A percentile compares a stretch with the other conserved stretches of the same genome.
phyloP scores from a whole-genome alignment of 176 grass and related monocot species.

The Guadua angustifolia region DNA sequence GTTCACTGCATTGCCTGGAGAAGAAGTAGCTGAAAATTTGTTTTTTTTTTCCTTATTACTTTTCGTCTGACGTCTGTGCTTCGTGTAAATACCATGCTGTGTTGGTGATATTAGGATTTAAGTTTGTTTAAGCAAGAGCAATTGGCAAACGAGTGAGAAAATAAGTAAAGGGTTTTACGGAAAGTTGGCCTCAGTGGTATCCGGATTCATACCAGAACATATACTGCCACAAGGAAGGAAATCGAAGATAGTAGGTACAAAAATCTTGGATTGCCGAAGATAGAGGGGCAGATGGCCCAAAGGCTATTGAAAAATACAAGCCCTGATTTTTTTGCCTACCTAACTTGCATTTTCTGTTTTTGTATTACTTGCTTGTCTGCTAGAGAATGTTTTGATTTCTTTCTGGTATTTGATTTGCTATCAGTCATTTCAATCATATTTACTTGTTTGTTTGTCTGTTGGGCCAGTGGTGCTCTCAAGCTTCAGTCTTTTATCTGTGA shows the following conservation, averaged over 20 bases:
- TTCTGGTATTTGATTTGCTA: background rate
- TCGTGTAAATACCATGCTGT: slow-evolving; percentile 2
- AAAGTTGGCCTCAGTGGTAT: background rate
- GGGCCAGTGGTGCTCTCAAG: background rate
- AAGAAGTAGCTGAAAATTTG: background rate
- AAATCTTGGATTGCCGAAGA: slow-evolving; percentile 13
- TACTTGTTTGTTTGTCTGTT: slow-evolving; percentile 1
- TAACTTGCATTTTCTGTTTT: background rate
- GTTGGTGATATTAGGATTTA: background rate
- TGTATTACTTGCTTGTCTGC: background rate
- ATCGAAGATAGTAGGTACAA: background rate
- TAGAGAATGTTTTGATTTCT: slow-evolving; percentile 24
- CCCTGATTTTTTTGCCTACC: background rate
- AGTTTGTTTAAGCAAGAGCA: background rate
- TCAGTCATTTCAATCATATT: background rate
- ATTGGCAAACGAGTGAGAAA: background rate
- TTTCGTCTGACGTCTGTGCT: slow-evolving; percentile 1
- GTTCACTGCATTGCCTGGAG: slow-evolving; percentile 11
- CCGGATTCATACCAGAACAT: background rate
- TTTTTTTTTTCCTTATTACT: background rate
- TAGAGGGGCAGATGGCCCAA: background rate
- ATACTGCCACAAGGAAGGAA: background rate
- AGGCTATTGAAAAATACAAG: background rate
- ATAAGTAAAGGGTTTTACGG: background rate
- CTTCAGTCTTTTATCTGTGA: slow-evolving; percentile 28